A percentile compares a stretch with the other conserved stretches of the same genome.
Evolutionary conservation across 2,329 filamentous ascomycete genomes (phyloP).

Genomic region (Paraphaeosphaeria minitans): DNA sequence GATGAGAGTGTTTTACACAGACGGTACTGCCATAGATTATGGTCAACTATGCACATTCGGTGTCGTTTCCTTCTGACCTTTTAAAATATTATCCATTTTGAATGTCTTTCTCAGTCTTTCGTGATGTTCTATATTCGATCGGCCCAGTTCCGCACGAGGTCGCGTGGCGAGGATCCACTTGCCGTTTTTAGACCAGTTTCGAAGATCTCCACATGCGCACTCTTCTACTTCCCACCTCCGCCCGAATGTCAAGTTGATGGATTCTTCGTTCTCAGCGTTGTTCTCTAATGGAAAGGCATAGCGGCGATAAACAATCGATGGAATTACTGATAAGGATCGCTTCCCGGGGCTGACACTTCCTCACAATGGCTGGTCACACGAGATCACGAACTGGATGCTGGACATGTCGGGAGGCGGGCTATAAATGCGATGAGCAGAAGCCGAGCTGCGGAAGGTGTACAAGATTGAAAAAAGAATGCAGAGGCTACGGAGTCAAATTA

Average conservation of each 20-base stretch:
- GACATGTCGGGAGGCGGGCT: conserved; percentile 40
- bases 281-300: neutral
- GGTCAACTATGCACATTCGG: neutral
- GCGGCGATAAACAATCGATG: neutral
- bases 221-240: neutral
- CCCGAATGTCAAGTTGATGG: neutral
- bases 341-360: neutral
- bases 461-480: conserved; percentile 36
- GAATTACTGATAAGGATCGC: neutral
- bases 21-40: no score
- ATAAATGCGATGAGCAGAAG: conserved; percentile 41
- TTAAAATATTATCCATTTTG: neutral
- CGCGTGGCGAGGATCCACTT: conserved; percentile 5
- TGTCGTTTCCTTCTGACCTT: neutral
- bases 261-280: neutral
- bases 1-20: no score
- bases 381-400: conserved; percentile 39
- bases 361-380: conserved; percentile 23
- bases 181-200: neutral
- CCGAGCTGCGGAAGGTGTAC: conserved; percentile 35
- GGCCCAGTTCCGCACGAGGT: conserved; percentile 1
- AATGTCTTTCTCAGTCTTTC: neutral
- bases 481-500: conserved; percentile 36
- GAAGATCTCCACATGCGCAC: neutral
- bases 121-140: neutral